phyloP scores from a whole-genome alignment of 2,329 filamentous ascomycete species.

The Sclerotiophoma versabilis region DNA sequence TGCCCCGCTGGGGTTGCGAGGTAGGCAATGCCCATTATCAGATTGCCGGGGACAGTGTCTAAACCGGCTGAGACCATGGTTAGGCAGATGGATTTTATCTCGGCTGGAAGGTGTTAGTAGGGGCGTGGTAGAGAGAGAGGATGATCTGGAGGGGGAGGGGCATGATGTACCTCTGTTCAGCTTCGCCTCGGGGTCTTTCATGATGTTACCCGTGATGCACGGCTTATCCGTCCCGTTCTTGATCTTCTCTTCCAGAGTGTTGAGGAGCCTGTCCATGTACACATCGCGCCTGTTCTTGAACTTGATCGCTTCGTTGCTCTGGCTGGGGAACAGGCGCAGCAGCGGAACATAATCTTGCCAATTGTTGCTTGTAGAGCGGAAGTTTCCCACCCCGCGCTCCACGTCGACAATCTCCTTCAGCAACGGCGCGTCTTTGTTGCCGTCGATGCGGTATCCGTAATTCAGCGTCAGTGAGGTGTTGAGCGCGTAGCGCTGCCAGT shows the following conservation, averaged over 20 bases:
- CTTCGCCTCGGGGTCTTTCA: constrained; percentile 73
- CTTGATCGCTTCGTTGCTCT: constrained; percentile 68
- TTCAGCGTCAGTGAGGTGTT: constrained; percentile 81
- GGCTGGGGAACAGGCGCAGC: constrained; percentile 68
- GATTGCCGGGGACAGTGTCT: constrained; percentile 80
- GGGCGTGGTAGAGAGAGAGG: not conserved
- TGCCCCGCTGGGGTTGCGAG: constrained; percentile 73
- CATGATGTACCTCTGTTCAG: constrained; percentile 65
- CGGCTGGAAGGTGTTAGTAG: constrained; percentile 57
- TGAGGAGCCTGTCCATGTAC: constrained; percentile 67
- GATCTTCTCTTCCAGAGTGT: constrained; percentile 67
- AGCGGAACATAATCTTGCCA: constrained; percentile 86
- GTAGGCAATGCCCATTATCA: constrained; percentile 81
- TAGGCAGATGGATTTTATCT: constrained; percentile 80
- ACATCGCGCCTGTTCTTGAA: constrained; percentile 73
- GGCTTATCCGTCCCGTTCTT: constrained; percentile 69
- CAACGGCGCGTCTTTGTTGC: constrained; percentile 70
- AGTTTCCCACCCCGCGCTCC: constrained; percentile 77
- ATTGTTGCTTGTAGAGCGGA: constrained; percentile 81
- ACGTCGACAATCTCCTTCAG: constrained; percentile 77
- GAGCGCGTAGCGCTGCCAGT: constrained; percentile 78
- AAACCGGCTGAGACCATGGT: constrained; percentile 84
- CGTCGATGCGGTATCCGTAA: constrained; percentile 78
- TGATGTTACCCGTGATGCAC: constrained; percentile 73
- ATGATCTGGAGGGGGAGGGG: not conserved